Conservation (phyloP, 2,329 filamentous ascomycete species). For the Trichoderma koningiopsis region DNA sequence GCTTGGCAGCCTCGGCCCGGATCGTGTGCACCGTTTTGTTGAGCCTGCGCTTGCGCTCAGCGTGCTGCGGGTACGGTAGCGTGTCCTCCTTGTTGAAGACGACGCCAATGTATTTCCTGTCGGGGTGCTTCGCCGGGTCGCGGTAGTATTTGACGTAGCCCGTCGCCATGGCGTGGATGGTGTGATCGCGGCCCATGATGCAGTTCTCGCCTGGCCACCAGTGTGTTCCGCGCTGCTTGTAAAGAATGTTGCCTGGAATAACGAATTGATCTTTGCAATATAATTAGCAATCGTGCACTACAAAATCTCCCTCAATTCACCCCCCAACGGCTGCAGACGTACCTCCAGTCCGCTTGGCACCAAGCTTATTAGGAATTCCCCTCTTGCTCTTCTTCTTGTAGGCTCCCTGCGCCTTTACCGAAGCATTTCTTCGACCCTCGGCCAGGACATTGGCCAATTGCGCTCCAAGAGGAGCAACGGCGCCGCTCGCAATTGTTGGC, state of each 20-base stretch:
- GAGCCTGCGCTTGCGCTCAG: constrained; percentile 72
- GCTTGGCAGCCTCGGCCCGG: constrained; percentile 40
- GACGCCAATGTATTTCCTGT: constrained; percentile 92
- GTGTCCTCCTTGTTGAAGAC: constrained; percentile 80
- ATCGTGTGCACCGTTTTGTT: constrained; percentile 66
- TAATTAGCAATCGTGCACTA: background rate
- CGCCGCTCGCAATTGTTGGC: constrained; percentile 29
- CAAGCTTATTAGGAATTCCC: constrained; percentile 77
- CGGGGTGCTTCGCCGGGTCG: constrained; percentile 79
- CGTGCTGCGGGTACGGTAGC: constrained; percentile 75
- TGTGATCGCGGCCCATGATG: constrained; percentile 93
- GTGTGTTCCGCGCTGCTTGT: constrained; percentile 89
- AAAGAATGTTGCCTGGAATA: constrained; percentile 95
- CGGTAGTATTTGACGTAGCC: constrained; percentile 98
- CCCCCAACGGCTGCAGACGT: constrained; percentile 37
- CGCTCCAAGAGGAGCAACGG: constrained; percentile 30
- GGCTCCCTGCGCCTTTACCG: constrained; percentile 66
- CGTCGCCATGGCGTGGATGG: constrained; percentile 80
- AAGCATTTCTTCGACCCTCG: constrained; percentile 56
- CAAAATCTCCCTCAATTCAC: background rate
- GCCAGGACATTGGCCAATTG: constrained; percentile 47
- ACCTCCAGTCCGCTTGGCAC: constrained; percentile 91
- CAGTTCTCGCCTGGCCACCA: constrained; percentile 97
- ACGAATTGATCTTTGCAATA: constrained; percentile 90
- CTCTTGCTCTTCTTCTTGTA: constrained; percentile 66